A percentile compares a stretch with the other conserved stretches of the same genome.
Conservation (phyloP, 2,329 filamentous ascomycete genomes). For the Phialophora tarda region DNA sequence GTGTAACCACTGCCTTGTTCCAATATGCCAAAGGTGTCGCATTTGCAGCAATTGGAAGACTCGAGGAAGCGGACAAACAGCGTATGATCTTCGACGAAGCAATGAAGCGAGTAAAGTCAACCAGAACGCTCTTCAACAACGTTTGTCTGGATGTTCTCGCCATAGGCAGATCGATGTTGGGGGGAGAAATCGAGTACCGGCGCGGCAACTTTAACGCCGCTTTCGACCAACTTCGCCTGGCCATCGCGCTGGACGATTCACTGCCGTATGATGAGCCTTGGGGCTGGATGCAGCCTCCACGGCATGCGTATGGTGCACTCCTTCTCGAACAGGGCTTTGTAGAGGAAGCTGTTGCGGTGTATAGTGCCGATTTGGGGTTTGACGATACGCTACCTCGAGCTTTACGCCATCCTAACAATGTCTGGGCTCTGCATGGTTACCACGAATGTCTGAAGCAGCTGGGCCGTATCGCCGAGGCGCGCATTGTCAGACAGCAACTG, state of each 20-base stretch:
- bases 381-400: constrained; percentile 67
- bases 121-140: constrained; percentile 73
- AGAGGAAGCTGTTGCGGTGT: constrained; percentile 62
- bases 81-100: constrained; percentile 60
- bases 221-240: constrained; percentile 63
- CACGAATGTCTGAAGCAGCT: constrained; percentile 70
- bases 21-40: constrained; percentile 74
- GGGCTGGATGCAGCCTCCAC: constrained; percentile 78
- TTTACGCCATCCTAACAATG: constrained; percentile 71
- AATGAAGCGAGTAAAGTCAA: constrained; percentile 58
- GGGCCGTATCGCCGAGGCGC: constrained; percentile 56
- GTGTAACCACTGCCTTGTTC: constrained; percentile 69
- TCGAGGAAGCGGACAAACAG: constrained; percentile 62
- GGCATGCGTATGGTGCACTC: constrained; percentile 73
- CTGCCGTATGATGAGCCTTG: constrained; percentile 76
- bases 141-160: constrained; percentile 66
- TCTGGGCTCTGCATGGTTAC: constrained; percentile 76
- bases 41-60: constrained; percentile 61
- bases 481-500: constrained; percentile 57
- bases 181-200: constrained; percentile 76
- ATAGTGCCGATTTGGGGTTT: constrained; percentile 66
- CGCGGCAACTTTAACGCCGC: constrained; percentile 62
- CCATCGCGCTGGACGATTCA: constrained; percentile 65
- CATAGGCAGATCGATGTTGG: constrained; percentile 69
- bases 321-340: constrained; percentile 69